These are phyloP conservation scores for Cyclospora cayetanensis DNA, from an alignment of 169 alveolate species.

Conservation along the genomic window DNA sequence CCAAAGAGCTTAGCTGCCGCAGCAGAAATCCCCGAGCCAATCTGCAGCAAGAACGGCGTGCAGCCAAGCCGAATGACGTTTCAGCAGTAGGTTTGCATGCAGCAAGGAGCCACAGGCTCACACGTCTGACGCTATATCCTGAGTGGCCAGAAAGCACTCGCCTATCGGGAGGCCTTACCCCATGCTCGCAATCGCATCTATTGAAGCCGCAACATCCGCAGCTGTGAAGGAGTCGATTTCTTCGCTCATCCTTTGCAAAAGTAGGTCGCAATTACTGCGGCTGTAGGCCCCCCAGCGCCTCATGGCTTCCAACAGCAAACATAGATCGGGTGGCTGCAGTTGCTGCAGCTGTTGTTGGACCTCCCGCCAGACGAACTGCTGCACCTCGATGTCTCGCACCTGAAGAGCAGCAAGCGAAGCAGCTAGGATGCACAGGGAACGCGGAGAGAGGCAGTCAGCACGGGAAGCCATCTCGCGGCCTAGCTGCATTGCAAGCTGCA, in stretches of 20 bases:
- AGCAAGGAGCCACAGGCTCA: neutral
- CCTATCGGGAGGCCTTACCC: no score
- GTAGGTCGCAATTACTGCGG: slow-evolving; percentile 72
- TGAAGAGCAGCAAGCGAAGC: neutral
- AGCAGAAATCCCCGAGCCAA: slow-evolving; percentile 77
- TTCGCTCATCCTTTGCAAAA: slow-evolving; percentile 74
- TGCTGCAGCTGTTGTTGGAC: slow-evolving; percentile 69
- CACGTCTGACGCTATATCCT: no score
- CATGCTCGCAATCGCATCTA: neutral
- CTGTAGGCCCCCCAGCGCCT: slow-evolving; percentile 76
- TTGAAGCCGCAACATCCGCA: neutral
- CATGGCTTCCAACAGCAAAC: slow-evolving; percentile 70
- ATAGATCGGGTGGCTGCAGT: slow-evolving; percentile 44
- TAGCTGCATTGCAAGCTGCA: slow-evolving; percentile 1
- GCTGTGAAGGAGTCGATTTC: slow-evolving; percentile 72
- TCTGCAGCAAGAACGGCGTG: no score
- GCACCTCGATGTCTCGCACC: neutral
- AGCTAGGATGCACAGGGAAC: neutral
- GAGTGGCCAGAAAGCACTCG: no score
- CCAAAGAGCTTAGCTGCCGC: slow-evolving; percentile 75
- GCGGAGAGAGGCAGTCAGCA: neutral
- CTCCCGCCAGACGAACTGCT: slow-evolving; percentile 68
- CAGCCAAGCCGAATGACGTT: no score
- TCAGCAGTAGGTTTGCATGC: no score
- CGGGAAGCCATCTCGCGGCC: neutral